These are phyloP conservation scores for Sarocladium brachiariae DNA, from an alignment of 2,329 filamentous ascomycete genomes.

Conservation along the genomic window DNA sequence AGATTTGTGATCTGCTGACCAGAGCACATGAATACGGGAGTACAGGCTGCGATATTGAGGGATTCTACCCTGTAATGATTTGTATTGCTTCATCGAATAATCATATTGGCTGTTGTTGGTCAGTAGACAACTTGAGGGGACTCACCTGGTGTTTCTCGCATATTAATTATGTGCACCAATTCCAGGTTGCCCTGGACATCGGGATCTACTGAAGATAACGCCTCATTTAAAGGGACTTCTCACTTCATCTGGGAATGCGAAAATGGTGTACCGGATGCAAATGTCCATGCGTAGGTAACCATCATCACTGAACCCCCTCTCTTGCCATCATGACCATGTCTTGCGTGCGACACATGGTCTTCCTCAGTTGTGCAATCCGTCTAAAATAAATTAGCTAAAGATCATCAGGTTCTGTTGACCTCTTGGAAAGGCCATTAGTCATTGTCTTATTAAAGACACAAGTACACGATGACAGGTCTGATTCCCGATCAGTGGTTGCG, in stretches of 20 bases:
- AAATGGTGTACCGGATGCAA: not conserved
- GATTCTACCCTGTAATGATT: not conserved
- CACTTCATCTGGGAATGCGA: too few species aligned
- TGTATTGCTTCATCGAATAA: not conserved
- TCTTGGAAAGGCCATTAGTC: not conserved
- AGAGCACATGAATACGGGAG: not conserved
- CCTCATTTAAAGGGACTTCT: too few species aligned
- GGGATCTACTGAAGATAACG: too few species aligned
- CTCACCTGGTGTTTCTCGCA: too few species aligned
- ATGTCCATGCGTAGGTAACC: not conserved
- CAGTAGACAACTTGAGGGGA: too few species aligned
- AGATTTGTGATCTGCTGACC: too few species aligned
- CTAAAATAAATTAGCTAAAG: too few species aligned
- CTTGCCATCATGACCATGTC: conserved; percentile 1
- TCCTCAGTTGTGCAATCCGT: too few species aligned
- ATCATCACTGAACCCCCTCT: not conserved
- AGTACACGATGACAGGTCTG: not conserved
- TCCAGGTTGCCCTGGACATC: too few species aligned
- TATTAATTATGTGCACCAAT: too few species aligned
- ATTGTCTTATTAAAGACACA: not conserved
- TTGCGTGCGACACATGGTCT: too few species aligned
- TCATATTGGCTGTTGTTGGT: not conserved
- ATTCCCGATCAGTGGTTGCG: conserved; percentile 1
- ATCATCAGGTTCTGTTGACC: not conserved
- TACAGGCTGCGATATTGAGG: not conserved